phyloP scores from a whole-genome alignment of 768 basidiomycete species.

The Kwoniella europaea region DNA sequence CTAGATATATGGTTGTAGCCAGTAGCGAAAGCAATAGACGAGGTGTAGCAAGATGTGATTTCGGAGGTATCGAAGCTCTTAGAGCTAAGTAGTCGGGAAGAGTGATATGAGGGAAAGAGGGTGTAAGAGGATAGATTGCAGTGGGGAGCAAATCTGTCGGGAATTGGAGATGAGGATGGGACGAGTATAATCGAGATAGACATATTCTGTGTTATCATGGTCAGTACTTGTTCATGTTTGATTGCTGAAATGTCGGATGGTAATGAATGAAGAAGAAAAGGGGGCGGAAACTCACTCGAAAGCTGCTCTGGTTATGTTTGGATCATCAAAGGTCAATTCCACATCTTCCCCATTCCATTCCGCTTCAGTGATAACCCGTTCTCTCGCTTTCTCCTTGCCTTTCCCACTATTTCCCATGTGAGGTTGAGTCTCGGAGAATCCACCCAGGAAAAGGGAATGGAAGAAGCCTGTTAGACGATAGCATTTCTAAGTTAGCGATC shows the following conservation, averaged over 20 bases:
- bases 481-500: not conserved
- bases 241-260: not conserved
- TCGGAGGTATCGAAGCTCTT: conserved; percentile 60
- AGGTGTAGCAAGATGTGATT: conserved; percentile 76
- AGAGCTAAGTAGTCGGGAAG: conserved; percentile 60
- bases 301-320: conserved; percentile 85
- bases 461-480: conserved; percentile 70
- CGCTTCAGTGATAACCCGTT: conserved; percentile 2
- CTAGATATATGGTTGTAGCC: conserved; percentile 83
- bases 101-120: conserved; percentile 37
- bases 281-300: conserved; percentile 72
- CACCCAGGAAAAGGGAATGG: conserved; percentile 75
- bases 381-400: conserved; percentile 32
- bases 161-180: conserved; percentile 75
- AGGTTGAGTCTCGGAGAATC: conserved; percentile 47
- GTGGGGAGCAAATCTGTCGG: conserved; percentile 71
- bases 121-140: conserved; percentile 70
- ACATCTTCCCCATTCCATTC: conserved; percentile 63
- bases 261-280: not conserved
- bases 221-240: not conserved
- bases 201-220: conserved; percentile 66
- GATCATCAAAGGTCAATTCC: conserved; percentile 76
- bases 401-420: conserved; percentile 16
- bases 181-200: conserved; percentile 83
- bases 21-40: conserved; percentile 82